These are phyloP conservation scores for Penicillium paxilli DNA, from an alignment of 495 filamentous ascomycete genomes.

Conservation along the genomic window DNA sequence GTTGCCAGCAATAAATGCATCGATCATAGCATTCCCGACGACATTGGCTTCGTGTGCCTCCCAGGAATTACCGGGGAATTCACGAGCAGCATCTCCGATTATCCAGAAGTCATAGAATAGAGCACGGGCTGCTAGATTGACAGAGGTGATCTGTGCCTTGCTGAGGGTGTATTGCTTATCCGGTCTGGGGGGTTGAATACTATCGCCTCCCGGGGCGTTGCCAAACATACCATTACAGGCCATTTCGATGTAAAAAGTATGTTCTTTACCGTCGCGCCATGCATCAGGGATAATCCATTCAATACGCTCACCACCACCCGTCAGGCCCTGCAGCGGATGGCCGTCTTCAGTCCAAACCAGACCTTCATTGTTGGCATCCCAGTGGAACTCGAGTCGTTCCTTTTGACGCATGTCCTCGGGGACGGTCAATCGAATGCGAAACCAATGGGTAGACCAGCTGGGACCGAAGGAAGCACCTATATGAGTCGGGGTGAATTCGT, in stretches of 20 bases:
- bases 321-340: constrained; percentile 85
- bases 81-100: constrained; percentile 80
- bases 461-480: constrained; percentile 85
- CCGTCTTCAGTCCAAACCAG: constrained; percentile 88
- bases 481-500: constrained; percentile 72
- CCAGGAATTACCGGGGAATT: constrained; percentile 78
- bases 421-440: constrained; percentile 76
- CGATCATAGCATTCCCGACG: constrained; percentile 82
- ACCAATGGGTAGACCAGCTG: constrained; percentile 99
- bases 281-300: constrained; percentile 87
- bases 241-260: constrained; percentile 94
- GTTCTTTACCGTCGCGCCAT: constrained; percentile 80
- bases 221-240: constrained; percentile 99
- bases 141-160: constrained; percentile 83
- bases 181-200: constrained; percentile 83
- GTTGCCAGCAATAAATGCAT: constrained; percentile 78
- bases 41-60: constrained; percentile 84
- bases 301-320: constrained; percentile 83
- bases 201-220: constrained; percentile 80
- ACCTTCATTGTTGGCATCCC: constrained; percentile 91
- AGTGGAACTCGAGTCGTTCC: constrained; percentile 85
- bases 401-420: constrained; percentile 70
- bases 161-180: constrained; percentile 74
- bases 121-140: constrained; percentile 80
- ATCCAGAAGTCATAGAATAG: constrained; percentile 95